Base-by-base conservation (phyloP, 257 asterid species). In the Lycium ferocissimum region DNA sequence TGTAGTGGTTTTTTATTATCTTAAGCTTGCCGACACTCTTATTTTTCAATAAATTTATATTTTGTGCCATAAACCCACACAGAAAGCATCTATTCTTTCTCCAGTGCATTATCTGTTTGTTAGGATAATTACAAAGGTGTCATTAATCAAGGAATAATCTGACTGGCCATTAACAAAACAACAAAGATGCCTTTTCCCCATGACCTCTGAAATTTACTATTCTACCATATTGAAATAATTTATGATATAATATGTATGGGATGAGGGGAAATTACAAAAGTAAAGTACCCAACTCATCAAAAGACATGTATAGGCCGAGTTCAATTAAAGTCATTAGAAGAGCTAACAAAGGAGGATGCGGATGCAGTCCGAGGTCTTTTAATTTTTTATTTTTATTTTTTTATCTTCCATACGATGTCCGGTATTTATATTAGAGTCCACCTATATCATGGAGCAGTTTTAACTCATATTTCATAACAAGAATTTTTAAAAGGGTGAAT, bases 261-360 rank as follows among this genome's bases (percentile, higher is more conserved):
- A 69, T 35, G 17, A 37, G 12, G 51, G 51, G 37, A 69, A 26
- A 69, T 69, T 22, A 69, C 51, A 69, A 69, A 38, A 69, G 6
- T 69, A 10, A 7, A 69, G 53, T 69, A 69, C 26, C 76, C 14
- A 69, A 69, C 78, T 69, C 78, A 38, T 69, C 53, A 69, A 38
- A 69, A 69, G 18, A 38, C 12, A 37, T 69, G 38, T 15, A 37
- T 37, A 69, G 15, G 37, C 12, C 20, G 4, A 14, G 13, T 67
- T 67, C 51, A 67, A 67, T 67, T 12, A 37, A 37, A 14, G 9
- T 37, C 6, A 7, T 67, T 6, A 67, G 3, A 12, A 26, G 33
- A 26, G 33, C 33, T 26, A 26, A 26, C 1, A 26, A 26, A 26
- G 33, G 33, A 26, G 33, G 33, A 26, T 26, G 33, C 33, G 33